A percentile compares a stretch with the other conserved stretches of the same genome.
Evolutionary conservation across 371 early-diverging fungal genomes (phyloP).

Genomic region (Paraphysoderma sedebokerense): DNA sequence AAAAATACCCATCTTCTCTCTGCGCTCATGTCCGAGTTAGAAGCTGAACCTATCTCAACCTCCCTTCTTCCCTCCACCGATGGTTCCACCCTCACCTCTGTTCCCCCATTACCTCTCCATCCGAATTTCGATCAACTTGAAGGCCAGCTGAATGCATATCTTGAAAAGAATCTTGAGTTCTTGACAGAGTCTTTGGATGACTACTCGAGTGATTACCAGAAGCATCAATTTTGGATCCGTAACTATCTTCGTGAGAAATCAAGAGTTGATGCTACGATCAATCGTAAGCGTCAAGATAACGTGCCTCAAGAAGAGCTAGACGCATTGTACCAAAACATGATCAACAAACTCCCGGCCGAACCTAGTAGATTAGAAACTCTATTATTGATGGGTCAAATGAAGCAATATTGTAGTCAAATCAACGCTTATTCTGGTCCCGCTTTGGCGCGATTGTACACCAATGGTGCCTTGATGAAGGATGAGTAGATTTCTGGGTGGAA

Average conservation of each 20-base stretch:
- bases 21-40: slow-evolving; percentile 64
- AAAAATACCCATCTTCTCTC: slow-evolving; percentile 64
- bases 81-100: slow-evolving; percentile 11
- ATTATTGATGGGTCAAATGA: slow-evolving; percentile 72
- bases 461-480: too few relatives aligned
- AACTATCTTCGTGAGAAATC: slow-evolving; percentile 68
- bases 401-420: slow-evolving; percentile 77
- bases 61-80: background rate
- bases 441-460: too few relatives aligned
- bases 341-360: slow-evolving; percentile 51
- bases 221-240: slow-evolving; percentile 86
- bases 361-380: slow-evolving; percentile 79
- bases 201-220: slow-evolving; percentile 75
- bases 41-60: slow-evolving; percentile 21
- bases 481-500: too few relatives aligned
- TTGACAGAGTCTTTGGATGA: slow-evolving; percentile 77
- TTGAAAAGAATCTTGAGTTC: slow-evolving; percentile 76
- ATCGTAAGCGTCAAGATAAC: slow-evolving; percentile 57
- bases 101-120: slow-evolving; percentile 36
- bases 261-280: background rate
- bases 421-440: slow-evolving; percentile 79
- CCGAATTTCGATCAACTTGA: slow-evolving; percentile 74
- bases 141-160: slow-evolving; percentile 54
- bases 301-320: slow-evolving; percentile 56
- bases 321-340: slow-evolving; percentile 16